Conservation (phyloP, 192 early-diverging fungal species). For the Coemansia nantahalensis region DNA sequence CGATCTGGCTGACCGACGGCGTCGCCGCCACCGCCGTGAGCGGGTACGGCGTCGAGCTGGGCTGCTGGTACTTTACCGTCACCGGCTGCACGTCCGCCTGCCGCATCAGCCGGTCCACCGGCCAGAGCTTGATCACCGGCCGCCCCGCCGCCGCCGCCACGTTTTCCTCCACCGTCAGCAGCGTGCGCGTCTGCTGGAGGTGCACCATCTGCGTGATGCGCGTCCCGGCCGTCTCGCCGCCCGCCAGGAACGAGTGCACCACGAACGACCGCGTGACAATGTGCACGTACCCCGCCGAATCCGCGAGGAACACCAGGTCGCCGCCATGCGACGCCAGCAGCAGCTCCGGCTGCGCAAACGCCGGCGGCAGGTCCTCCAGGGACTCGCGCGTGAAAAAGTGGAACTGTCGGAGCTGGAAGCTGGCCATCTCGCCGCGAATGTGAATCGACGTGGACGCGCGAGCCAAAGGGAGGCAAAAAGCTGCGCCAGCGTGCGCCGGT, state of each 20-base stretch:
- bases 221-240: constrained; percentile 56
- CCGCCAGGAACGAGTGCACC: constrained; percentile 59
- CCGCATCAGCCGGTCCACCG: constrained; percentile 36
- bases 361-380: constrained; percentile 40
- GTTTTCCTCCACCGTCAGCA: constrained; percentile 68
- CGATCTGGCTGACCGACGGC: constrained; percentile 80
- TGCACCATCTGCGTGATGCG: constrained; percentile 82
- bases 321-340: constrained; percentile 43
- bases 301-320: constrained; percentile 47
- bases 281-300: constrained; percentile 54
- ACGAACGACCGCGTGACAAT: constrained; percentile 65
- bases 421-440: no score
- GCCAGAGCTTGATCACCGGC: constrained; percentile 48
- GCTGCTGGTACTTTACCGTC: constrained; percentile 34
- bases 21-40: constrained; percentile 42
- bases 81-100: constrained; percentile 42
- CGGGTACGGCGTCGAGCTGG: constrained; percentile 39
- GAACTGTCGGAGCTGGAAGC: constrained; percentile 52
- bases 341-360: constrained; percentile 42
- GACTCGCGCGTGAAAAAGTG: constrained; percentile 52
- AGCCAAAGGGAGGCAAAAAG: background rate
- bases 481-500: no score
- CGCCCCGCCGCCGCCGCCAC: constrained; percentile 18
- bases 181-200: constrained; percentile 71
- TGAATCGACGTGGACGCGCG: background rate